phyloP scores from a whole-genome alignment of 768 basidiomycete genomes.

The Zangia roseola region DNA sequence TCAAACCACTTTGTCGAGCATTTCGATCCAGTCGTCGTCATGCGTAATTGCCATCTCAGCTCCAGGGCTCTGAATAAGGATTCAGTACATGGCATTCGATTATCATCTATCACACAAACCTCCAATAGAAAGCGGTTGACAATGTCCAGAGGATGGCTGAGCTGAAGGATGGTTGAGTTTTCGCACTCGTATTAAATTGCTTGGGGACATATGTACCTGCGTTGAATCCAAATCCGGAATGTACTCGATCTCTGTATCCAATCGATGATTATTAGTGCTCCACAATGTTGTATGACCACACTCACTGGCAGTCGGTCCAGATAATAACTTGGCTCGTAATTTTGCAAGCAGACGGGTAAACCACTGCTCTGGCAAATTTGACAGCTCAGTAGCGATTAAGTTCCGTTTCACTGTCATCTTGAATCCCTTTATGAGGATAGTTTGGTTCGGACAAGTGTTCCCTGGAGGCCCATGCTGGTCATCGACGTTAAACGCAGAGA shows the following conservation, averaged over 20 bases:
- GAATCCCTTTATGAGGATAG: conserved; percentile 16
- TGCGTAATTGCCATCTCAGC: conserved; percentile 11
- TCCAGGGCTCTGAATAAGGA: not conserved
- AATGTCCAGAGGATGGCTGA: conserved; percentile 5
- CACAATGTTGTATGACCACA: no score
- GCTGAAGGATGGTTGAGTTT: not conserved
- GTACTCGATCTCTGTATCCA: not conserved
- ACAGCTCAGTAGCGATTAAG: no score
- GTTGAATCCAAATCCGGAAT: not conserved
- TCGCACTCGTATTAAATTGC: fast-evolving
- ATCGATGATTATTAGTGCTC: no score
- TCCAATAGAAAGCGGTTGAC: conserved; percentile 6
- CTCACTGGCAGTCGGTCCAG: no score
- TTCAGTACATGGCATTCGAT: not conserved
- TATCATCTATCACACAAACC: not conserved
- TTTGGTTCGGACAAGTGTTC: conserved; percentile 8
- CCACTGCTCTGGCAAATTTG: no score
- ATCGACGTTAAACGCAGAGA: not conserved
- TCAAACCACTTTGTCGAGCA: conserved; percentile 1
- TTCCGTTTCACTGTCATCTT: conserved; percentile 3
- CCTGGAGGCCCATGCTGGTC: no score
- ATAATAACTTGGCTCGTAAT: no score
- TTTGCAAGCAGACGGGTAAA: no score
- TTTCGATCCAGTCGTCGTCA: conserved; percentile 2
- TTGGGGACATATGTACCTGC: conserved; percentile 1